Evolutionary conservation across 73 alveolate genomes (phyloP).

Genomic region (Diophrys sp.): DNA sequence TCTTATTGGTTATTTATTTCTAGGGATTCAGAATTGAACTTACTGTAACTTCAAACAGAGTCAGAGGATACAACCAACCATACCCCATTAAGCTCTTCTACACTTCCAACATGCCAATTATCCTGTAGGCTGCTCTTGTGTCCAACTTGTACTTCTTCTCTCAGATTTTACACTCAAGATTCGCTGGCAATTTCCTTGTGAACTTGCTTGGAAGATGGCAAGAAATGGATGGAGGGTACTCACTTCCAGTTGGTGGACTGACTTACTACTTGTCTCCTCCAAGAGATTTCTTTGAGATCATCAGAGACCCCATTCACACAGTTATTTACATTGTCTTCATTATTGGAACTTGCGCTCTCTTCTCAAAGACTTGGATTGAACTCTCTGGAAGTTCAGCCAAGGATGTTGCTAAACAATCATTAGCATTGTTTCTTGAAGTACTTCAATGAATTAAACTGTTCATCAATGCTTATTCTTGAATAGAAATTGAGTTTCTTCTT

Average conservation of each 20-base stretch:
- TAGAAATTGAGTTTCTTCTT: too few species aligned
- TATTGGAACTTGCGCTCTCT: slow-evolving; percentile 97
- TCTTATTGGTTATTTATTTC: slow-evolving; percentile 98
- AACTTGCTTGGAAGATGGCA: slow-evolving; percentile 98
- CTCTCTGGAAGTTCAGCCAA: slow-evolving; percentile 98
- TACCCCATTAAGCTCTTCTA: slow-evolving; percentile 99
- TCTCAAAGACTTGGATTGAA: slow-evolving; percentile 99
- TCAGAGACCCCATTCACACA: slow-evolving; percentile 96
- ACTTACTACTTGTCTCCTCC: slow-evolving; percentile 99
- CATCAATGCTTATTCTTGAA: too few species aligned
- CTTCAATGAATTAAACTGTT: too few species aligned
- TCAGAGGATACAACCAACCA: slow-evolving; percentile 92
- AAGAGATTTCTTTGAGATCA: slow-evolving; percentile 68
- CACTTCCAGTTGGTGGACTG: slow-evolving; percentile 99
- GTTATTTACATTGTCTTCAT: slow-evolving; percentile 95
- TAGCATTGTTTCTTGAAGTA: too few species aligned
- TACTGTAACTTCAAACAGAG: slow-evolving; percentile 79
- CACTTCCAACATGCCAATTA: slow-evolving; percentile 99
- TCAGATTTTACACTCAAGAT: slow-evolving; percentile 95
- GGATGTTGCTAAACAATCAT: slow-evolving; percentile 95
- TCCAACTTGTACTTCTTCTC: slow-evolving; percentile 98
- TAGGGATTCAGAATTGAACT: slow-evolving; percentile 96
- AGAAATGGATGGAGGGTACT: slow-evolving; percentile 85
- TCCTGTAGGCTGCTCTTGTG: slow-evolving; percentile 98
- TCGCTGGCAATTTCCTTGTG: slow-evolving; percentile 91